Base-by-base conservation (phyloP, 176 grass and related monocot species). In the Typha latifolia region DNA sequence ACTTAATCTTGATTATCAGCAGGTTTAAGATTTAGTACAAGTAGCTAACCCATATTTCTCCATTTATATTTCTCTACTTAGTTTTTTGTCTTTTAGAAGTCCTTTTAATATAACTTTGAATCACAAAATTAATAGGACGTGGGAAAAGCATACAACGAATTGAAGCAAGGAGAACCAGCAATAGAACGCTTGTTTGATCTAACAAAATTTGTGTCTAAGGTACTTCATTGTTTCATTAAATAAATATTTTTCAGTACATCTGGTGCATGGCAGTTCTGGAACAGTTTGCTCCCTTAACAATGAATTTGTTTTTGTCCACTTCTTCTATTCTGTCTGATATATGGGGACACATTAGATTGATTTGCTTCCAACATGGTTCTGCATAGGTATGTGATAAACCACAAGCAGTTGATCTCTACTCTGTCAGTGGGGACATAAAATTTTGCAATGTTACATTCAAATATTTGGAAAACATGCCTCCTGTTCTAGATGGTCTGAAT, bases 121-220 rank as follows among this genome's bases (percentile, higher is more conserved):
- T 64, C 57, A 77, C 18, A 63, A 64, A 49, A 18, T 67, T 63
- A 64, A 23, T 75, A 94, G 90, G 90, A 87, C 69, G 66, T 83
- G 14, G 90, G 90, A 23, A 94, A 94, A 74, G 90, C 90, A 49
- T 88, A 81, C 27, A 94, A 89, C 83, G 90, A 94, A 71, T 78
- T 89, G 78, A 94, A 94, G 70, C 85, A 89, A 80, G 90, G 85
- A 69, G 79, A 94, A 24, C 85, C 90, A 76, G 82, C 85, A 43
- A 65, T 94, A 72, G 79, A 94, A 51, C 82, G 82, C 34, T 83
- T 94, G 67, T 83, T 89, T 82, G 79, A 94, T 78, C 74, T 89
- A 27, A 85, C 78, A 50, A 86, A 77, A 70, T 94, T 89, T 69
- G 68, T 68, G 12, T 80, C 76, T 69, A 84, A 94, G 90, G 90